Base-by-base conservation (phyloP, 331 rosid genomes). In the Quercus phellos region DNA sequence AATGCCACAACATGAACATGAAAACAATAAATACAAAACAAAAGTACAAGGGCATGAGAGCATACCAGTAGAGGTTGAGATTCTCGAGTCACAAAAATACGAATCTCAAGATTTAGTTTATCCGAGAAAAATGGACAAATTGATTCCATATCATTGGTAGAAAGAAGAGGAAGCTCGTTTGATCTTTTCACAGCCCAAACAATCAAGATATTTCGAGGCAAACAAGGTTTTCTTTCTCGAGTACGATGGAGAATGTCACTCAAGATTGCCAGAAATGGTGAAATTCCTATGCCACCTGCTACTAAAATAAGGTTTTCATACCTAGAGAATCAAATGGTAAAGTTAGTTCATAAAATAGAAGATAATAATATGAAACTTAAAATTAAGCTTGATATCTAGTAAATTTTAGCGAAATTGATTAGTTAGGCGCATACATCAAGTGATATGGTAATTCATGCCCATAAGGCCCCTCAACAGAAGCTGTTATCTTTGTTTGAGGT, bases 221-320 rank as follows among this genome's bases (percentile, higher is more conserved):
- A 78, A 78, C 96, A 94, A 7, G 91, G 88, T 77, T 87, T 94
- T 66, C 97, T 90, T 1, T 92, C 93, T 82, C 77, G 81, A 59
- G 82, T 84, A 27, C 93, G 90, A 81, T 92, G 96, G 77, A 94
- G 92, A 83, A 90, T 76, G 73, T 94, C 98, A 29, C 92, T 94
- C 89, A 94, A 84, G 87, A 94, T 84, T 12, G 98, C 98, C 56
- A 94, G 86, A 84, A 91, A 94, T 63, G 98, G 98, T 32, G 98
- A 89, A 77, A 94, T 88, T 82, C 98, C 98, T 73, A 94, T 94
- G 53, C 98, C 98, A 38, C 98, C 98, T 13, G 98, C 98, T 78
- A 90, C 97, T 75, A 94, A 82, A 55, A 94, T 76, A 50, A 94
- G 93, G 78, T 90, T 92, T 80, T 87, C 95, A 58, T 92, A 92